These are phyloP conservation scores for Russula vinacea DNA, from an alignment of 768 basidiomycete genomes.

Conservation along the genomic window DNA sequence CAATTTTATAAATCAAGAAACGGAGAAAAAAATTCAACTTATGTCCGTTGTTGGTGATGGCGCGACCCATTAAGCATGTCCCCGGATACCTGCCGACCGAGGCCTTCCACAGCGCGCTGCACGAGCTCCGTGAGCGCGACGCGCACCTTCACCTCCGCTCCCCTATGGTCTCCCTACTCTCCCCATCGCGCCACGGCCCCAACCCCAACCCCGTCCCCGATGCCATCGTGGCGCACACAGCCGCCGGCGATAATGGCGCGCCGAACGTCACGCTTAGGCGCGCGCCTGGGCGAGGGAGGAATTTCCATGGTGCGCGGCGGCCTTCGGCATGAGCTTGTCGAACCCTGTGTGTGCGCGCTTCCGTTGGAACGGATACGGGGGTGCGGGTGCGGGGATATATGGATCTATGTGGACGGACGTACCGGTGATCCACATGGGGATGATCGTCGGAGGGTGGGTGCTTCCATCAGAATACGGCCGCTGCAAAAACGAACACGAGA, in stretches of 20 bases:
- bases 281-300: slow-evolving; percentile 58
- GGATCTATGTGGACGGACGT: slow-evolving; percentile 15
- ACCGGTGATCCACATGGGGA: slow-evolving; percentile 95
- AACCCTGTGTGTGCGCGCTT: slow-evolving; percentile 49
- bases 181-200: background rate
- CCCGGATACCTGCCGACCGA: slow-evolving; percentile 32
- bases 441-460: slow-evolving; percentile 64
- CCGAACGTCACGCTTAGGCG: slow-evolving; percentile 78
- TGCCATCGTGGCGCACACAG: slow-evolving; percentile 34
- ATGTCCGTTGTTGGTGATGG: background rate
- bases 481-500: slow-evolving; percentile 40
- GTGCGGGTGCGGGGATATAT: background rate
- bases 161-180: background rate
- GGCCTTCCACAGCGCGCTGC: slow-evolving; percentile 35
- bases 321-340: slow-evolving; percentile 90
- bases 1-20: too few species aligned
- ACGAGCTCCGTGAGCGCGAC: slow-evolving; percentile 36
- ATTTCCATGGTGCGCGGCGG: slow-evolving; percentile 70
- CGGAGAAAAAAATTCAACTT: background rate
- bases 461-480: slow-evolving; percentile 78
- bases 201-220: slow-evolving; percentile 6
- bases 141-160: slow-evolving; percentile 28
- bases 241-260: slow-evolving; percentile 54
- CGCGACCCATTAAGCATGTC: slow-evolving; percentile 11
- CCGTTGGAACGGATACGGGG: background rate